Percentiles rank a stretch among this genome's conserved stretches.
These are phyloP conservation scores for Suillus clintonianus DNA, from an alignment of 768 basidiomycete species.

Conservation along the genomic window DNA sequence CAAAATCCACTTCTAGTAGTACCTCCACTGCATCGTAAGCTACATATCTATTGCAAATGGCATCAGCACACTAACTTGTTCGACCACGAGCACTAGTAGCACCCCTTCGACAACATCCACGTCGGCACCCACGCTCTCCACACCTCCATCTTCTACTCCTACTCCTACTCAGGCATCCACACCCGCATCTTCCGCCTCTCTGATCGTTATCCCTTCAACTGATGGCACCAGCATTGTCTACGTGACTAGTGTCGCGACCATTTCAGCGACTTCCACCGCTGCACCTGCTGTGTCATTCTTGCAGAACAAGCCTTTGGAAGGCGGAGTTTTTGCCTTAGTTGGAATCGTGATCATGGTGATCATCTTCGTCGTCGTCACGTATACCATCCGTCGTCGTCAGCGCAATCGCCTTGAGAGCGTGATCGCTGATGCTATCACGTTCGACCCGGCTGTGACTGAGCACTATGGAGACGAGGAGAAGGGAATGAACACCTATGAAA, in stretches of 20 bases:
- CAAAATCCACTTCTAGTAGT: slow-evolving; percentile 2
- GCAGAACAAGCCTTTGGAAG: slow-evolving; percentile 64
- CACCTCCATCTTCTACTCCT: slow-evolving; percentile 12
- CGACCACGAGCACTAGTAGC: slow-evolving; percentile 15
- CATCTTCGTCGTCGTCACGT: slow-evolving; percentile 46
- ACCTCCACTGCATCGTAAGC: slow-evolving; percentile 24
- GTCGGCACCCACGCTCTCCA: slow-evolving; percentile 8
- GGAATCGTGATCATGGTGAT: slow-evolving; percentile 50
- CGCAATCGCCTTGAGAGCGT: slow-evolving; percentile 39
- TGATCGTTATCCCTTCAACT: slow-evolving; percentile 20
- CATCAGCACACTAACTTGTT: not conserved
- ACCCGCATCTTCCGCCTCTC: slow-evolving; percentile 20
- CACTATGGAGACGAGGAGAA: slow-evolving; percentile 27
- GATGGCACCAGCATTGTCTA: slow-evolving; percentile 29
- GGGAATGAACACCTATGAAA: slow-evolving; percentile 18
- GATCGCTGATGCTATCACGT: slow-evolving; percentile 48
- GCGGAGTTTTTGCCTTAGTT: slow-evolving; percentile 54
- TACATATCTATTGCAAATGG: not conserved
- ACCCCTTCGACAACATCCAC: slow-evolving; percentile 13
- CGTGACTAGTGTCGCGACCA: slow-evolving; percentile 31
- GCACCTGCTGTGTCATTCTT: slow-evolving; percentile 48
- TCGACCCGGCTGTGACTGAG: slow-evolving; percentile 43
- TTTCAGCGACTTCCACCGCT: slow-evolving; percentile 22
- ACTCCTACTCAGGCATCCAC: slow-evolving; percentile 8
- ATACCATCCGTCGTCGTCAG: slow-evolving; percentile 50